Percentiles rank a stretch among this genome's conserved stretches.
These are phyloP conservation scores for Magnolia changhungtana DNA, from an alignment of 164 flowering plant species.

Conservation along the genomic window DNA sequence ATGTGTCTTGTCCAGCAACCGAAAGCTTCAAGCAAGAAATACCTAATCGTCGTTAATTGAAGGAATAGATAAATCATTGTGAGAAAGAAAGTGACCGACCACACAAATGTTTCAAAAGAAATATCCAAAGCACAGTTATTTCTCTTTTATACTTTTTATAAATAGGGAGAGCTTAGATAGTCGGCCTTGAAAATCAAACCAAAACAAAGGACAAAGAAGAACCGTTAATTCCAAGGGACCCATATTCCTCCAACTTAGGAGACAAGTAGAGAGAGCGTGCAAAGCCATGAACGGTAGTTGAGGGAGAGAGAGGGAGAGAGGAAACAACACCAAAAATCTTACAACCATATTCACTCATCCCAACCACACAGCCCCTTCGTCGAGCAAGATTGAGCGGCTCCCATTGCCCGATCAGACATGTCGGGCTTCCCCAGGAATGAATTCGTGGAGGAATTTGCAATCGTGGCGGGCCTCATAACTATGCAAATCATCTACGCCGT, in stretches of 20 bases:
- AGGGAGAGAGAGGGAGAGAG: background rate
- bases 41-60: background rate
- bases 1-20: background rate
- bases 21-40: background rate
- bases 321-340: background rate
- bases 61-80: background rate
- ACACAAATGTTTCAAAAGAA: background rate
- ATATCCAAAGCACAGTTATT: no score
- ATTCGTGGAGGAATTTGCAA: slow-evolving; percentile 12
- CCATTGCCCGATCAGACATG: slow-evolving; percentile 1
- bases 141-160: no score
- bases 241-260: background rate
- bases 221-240: background rate
- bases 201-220: background rate
- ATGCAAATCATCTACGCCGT: slow-evolving; percentile 17
- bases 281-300: background rate
- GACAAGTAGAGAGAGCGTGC: background rate
- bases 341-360: background rate
- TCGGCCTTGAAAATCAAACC: background rate
- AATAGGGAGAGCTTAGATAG: background rate
- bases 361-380: background rate
- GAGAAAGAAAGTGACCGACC: background rate
- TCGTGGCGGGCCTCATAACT: slow-evolving; percentile 12
- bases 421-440: background rate
- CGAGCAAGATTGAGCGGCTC: background rate